Conservation (phyloP, 129 eudicot species). For the Lactuca sativa region DNA sequence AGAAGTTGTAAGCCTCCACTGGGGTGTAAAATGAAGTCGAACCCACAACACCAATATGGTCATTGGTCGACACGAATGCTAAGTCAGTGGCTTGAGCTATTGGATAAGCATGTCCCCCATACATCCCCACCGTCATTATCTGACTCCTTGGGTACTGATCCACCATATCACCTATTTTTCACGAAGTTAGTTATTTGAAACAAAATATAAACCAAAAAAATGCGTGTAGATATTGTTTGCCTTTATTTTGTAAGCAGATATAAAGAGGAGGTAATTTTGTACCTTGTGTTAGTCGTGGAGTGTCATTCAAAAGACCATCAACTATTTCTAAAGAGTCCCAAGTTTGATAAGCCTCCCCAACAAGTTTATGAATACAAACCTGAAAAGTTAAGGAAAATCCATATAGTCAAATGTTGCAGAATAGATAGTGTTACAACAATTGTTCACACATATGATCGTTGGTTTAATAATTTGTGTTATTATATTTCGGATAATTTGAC, state of each 20-base stretch:
- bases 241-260: neutral
- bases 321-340: conserved; percentile 64
- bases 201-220: neutral
- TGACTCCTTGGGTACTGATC: conserved; percentile 25
- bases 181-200: neutral
- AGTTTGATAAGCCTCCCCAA: conserved; percentile 48
- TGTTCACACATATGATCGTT: neutral
- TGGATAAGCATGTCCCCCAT: conserved; percentile 23
- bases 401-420: neutral
- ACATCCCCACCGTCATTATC: neutral
- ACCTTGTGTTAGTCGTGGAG: conserved; percentile 61
- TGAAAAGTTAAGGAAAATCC: conserved; percentile 12
- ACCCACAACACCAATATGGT: conserved; percentile 27
- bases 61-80: conserved; percentile 13
- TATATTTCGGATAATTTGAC: neutral
- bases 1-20: conserved; percentile 31
- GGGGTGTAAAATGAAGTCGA: conserved; percentile 21
- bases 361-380: conserved; percentile 45
- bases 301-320: conserved; percentile 39
- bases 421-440: neutral
- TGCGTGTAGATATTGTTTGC: neutral
- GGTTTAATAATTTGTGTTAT: neutral
- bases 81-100: conserved; percentile 5
- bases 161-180: conserved; percentile 31
- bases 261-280: neutral